These are phyloP conservation scores for Bipolaris victoriae DNA, from an alignment of 2,329 filamentous ascomycete species.

Conservation along the genomic window DNA sequence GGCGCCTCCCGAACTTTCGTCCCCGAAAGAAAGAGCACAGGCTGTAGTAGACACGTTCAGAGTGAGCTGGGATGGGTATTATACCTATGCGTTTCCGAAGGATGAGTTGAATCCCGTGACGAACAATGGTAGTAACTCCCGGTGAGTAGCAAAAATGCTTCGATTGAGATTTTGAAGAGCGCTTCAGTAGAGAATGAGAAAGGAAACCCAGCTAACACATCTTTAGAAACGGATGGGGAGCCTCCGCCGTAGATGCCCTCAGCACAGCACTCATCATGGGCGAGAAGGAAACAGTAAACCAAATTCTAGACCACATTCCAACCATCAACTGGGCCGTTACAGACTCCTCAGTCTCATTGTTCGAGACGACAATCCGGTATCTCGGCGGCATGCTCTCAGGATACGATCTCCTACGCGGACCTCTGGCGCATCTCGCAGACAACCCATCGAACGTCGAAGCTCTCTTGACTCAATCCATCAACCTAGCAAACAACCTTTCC, in stretches of 20 bases:
- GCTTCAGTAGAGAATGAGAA: not conserved
- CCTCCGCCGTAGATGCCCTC: conserved; percentile 80
- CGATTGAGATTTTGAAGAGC: not conserved
- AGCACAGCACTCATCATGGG: conserved; percentile 81
- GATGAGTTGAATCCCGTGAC: conserved; percentile 75
- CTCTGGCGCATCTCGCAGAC: conserved; percentile 60
- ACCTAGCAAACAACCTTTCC: conserved; percentile 73
- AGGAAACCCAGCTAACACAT: not conserved
- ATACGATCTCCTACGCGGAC: conserved; percentile 75
- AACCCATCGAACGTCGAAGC: conserved; percentile 59
- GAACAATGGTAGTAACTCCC: conserved; percentile 70
- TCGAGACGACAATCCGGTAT: conserved; percentile 91
- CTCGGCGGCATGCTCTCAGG: conserved; percentile 79
- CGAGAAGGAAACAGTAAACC: conserved; percentile 68
- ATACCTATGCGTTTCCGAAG: conserved; percentile 74
- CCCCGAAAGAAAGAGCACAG: conserved; percentile 32
- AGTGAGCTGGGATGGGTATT: conserved; percentile 59
- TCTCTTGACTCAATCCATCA: conserved; percentile 70
- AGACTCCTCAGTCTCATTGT: conserved; percentile 68
- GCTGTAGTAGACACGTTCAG: conserved; percentile 45
- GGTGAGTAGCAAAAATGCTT: conserved; percentile 57
- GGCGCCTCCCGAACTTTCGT: conserved; percentile 2
- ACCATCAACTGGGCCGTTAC: conserved; percentile 73
- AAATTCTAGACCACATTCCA: conserved; percentile 74
- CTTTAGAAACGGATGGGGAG: conserved; percentile 80